A percentile compares a stretch with the other conserved stretches of the same genome.
These are phyloP conservation scores for Trichoderma reesei DNA, from an alignment of 495 filamentous ascomycete species.

Conservation along the genomic window DNA sequence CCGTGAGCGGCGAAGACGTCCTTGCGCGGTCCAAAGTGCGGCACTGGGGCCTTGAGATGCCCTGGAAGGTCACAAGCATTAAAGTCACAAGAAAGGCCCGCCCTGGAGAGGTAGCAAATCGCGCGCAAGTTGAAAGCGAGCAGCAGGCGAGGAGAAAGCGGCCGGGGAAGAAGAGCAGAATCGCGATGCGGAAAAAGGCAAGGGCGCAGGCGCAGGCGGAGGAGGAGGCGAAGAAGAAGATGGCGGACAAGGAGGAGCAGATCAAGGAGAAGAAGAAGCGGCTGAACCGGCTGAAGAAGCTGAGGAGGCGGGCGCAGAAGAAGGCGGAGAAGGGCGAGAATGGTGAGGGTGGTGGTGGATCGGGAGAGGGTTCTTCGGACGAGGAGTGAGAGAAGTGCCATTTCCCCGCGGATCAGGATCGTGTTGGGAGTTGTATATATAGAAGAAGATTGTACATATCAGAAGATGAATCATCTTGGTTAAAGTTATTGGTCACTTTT, in stretches of 20 bases:
- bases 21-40: conserved; percentile 27
- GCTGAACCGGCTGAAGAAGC: conserved; percentile 41
- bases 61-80: conserved; percentile 43
- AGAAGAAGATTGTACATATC: background rate
- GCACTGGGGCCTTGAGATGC: conserved; percentile 43
- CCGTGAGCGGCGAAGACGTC: conserved; percentile 38
- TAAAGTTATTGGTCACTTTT: too few relatives aligned
- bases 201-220: conserved; percentile 24
- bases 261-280: conserved; percentile 45
- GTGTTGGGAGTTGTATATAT: background rate
- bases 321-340: conserved; percentile 35
- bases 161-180: conserved; percentile 44
- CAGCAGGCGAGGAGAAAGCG: conserved; percentile 30
- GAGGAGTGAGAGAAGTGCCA: background rate
- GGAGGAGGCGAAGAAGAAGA: conserved; percentile 18
- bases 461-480: too few relatives aligned
- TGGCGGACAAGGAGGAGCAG: conserved; percentile 36
- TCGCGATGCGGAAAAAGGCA: conserved; percentile 31
- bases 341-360: background rate
- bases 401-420: too few relatives aligned
- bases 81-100: conserved; percentile 13
- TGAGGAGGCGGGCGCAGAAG: conserved; percentile 41
- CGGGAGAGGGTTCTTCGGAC: background rate
- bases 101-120: background rate
- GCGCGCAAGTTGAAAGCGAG: conserved; percentile 11